Percentiles rank a stretch among this genome's conserved stretches.
Evolutionary conservation across 2,329 filamentous ascomycete species (phyloP).

Genomic region (Lecanicillium sp.): DNA sequence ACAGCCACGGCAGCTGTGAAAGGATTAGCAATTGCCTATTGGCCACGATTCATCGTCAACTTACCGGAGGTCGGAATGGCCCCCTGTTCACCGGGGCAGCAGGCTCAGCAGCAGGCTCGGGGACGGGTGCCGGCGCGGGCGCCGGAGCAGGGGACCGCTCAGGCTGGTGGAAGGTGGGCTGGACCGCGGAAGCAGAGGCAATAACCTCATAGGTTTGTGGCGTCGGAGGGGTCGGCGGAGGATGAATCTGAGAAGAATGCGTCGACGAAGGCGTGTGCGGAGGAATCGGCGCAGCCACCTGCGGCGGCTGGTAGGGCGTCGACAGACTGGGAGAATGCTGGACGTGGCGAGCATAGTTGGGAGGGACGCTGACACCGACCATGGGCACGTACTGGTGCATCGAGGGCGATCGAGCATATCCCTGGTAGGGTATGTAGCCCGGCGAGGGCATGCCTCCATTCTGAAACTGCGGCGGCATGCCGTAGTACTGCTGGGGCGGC

Average conservation of each 20-base stretch:
- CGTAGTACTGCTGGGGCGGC: conserved; percentile 39
- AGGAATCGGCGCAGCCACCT: conserved; percentile 35
- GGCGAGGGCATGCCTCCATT: conserved; percentile 39
- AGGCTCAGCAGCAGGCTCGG: too few species aligned
- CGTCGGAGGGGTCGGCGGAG: conserved; percentile 42
- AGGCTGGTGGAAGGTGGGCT: conserved; percentile 10
- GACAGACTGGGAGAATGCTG: conserved; percentile 49
- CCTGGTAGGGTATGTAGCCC: conserved; percentile 44
- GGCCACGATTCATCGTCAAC: conserved; percentile 23
- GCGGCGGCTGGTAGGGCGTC: conserved; percentile 51
- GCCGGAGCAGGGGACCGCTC: conserved; percentile 21
- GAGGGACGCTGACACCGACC: conserved; percentile 38
- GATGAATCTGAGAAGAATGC: conserved; percentile 37
- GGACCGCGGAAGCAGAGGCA: conserved; percentile 18
- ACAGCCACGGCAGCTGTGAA: conserved; percentile 59
- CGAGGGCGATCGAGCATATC: conserved; percentile 43
- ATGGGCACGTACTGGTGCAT: conserved; percentile 51
- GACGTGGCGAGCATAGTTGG: conserved; percentile 44
- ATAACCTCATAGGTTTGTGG: conserved; percentile 33
- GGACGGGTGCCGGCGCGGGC: too few species aligned
- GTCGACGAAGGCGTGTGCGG: conserved; percentile 50
- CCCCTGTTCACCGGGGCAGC: conserved; percentile 8
- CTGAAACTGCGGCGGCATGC: conserved; percentile 56
- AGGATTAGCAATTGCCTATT: too few species aligned
- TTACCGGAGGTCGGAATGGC: conserved; percentile 47